Evolutionary conservation across 441 rosid species (phyloP), one percentile per base, ranked within the genome.

Genomic region (Erodium chrysanthum): DNA sequence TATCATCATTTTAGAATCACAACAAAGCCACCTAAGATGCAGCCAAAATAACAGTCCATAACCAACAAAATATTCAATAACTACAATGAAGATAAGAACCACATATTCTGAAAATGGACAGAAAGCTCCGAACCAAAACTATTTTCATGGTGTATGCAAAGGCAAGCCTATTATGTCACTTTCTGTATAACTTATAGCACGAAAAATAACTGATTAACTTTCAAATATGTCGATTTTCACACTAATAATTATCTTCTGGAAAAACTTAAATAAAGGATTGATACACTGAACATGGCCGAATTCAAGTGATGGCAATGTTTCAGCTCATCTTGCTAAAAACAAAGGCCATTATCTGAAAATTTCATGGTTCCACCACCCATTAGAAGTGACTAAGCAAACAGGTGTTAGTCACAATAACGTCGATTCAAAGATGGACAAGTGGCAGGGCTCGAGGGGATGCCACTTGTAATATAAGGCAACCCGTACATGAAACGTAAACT

Each of bases 251-350:
- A 56, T 21, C 12, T 20, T 56, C 18, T 20, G 61, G 29, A 3
- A 21, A 56, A 56, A 21, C 61, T 5, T 21, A 56, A 56, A 56
- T 56, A 21, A 20, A 35, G 4, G 33, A 29, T 64, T 23, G 29
- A 14, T 65, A 15, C 63, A 27, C 33, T 61, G 67, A 22, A 66
- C 66, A 33, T 33, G 15, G 75, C 44, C 67, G 23, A 61, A 8
- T 62, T 62, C 61, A 2, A 60, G 63, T 31, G 72, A 73, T 18
- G 67, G 67, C 70, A 9, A 25, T 31, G 66, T 67, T 44, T 5
- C 46, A 12, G 7, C 25, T 64, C 66, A 35, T 56, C 27, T 12
- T n/a, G 71, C 58, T 58, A 58, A 21, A 70, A 20, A 62, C 29
- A 50, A 64, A 33, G 15, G 48, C 7, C n/a, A 23, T 58, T 52